Evolutionary conservation across 2,329 filamentous ascomycete genomes (phyloP), one percentile per base, ranked within the genome.

Genomic region (Calonectria crousiana): DNA sequence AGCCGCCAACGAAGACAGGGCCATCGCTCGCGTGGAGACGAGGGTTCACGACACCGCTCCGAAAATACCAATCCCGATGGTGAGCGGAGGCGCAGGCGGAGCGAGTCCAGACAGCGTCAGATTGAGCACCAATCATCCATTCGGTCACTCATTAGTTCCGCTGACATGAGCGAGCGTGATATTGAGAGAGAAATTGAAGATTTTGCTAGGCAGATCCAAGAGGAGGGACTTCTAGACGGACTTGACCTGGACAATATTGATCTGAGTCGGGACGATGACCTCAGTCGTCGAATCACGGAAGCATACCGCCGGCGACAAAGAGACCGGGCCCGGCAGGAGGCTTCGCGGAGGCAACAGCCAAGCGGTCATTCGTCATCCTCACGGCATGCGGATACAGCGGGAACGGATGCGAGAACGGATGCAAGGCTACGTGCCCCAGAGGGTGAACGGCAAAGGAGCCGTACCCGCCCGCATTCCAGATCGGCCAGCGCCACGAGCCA

Each of bases 51-150:
- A 9, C 79, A 78, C 13, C 82, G 76, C 32, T 82, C 82, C 16
- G 86, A 85, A 28, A 84, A 86, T 75, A 80, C 87, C 20, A 83
- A 84, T 32, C 78, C 84, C 2, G 86, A 85, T 16, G 79, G 80
- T 32, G 81, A 84, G 26, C 74, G 81, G n/a, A 77, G 81, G 10
- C 78, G 77, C 77, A 82, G 86, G 70, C 85, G 84, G 51, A 89
- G 88, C 76, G 87, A 88, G 69, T 88, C 87, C 41, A 84, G 86
- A 32, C 87, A 87, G 69, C 84, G 94, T 65, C 93, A 92, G 67
- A 89, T 98, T 62, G 95, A 97, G 81, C 96, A 98, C 81, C 96
- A 98, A 86, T 93, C 95, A 0, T 98, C 95, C 73, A 87, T 98
- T 76, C 89, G 96, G 68, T 98, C 95, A 13, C 86, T 98, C 73